phyloP scores from a whole-genome alignment of 140 eudicot genomes.

The Ambrosia hybrid region DNA sequence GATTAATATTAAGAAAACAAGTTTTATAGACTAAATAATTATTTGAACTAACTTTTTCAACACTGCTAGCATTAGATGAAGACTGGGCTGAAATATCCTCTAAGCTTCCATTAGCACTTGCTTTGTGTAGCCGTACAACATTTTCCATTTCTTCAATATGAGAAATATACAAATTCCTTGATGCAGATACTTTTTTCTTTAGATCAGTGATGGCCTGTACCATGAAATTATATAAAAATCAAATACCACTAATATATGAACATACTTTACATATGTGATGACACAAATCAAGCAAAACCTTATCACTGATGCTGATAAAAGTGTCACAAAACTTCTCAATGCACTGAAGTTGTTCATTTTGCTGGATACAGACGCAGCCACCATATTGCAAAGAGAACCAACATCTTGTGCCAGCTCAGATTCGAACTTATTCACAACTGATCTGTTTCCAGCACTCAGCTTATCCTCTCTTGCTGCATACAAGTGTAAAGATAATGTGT shows the following conservation, averaged over 20 bases:
- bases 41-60: slow-evolving; percentile 54
- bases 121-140: too few relatives aligned
- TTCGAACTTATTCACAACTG: too few relatives aligned
- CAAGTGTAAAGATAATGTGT: too few relatives aligned
- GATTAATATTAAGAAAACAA: not conserved
- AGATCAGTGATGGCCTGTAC: too few relatives aligned
- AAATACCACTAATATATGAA: too few relatives aligned
- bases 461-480: too few relatives aligned
- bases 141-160: too few relatives aligned
- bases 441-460: too few relatives aligned
- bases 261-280: not conserved
- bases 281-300: slow-evolving; percentile 42
- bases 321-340: slow-evolving; percentile 73
- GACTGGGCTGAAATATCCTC: slow-evolving; percentile 65
- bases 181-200: too few relatives aligned
- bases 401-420: too few relatives aligned
- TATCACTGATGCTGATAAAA: slow-evolving; percentile 60
- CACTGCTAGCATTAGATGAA: slow-evolving; percentile 50
- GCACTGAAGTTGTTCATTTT: slow-evolving; percentile 68
- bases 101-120: slow-evolving; percentile 77
- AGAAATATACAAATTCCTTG: too few relatives aligned
- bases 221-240: too few relatives aligned
- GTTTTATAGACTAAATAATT: not conserved
- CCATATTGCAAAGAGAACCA: slow-evolving; percentile 64
- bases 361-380: slow-evolving; percentile 72